These are phyloP conservation scores for Piloderma croceum DNA, from an alignment of 768 basidiomycete genomes.

Conservation along the genomic window DNA sequence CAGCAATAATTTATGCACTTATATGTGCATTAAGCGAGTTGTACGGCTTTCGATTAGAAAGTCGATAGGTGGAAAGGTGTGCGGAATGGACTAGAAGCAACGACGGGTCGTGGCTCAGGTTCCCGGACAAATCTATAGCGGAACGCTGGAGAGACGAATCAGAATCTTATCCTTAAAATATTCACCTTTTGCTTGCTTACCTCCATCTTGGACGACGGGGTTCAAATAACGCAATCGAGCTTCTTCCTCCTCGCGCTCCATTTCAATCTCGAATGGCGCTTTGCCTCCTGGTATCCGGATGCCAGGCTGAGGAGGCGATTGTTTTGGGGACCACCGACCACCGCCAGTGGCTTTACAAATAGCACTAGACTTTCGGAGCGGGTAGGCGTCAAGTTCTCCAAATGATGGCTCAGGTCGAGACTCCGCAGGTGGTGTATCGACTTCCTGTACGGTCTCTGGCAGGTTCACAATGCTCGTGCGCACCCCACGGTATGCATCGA, in stretches of 20 bases:
- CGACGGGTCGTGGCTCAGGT: slow-evolving; percentile 33
- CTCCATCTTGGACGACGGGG: slow-evolving; percentile 61
- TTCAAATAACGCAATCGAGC: slow-evolving; percentile 45
- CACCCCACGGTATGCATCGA: background rate
- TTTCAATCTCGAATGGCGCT: slow-evolving; percentile 60
- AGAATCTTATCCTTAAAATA: slow-evolving; percentile 1
- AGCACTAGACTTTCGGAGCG: slow-evolving; percentile 56
- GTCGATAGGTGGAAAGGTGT: slow-evolving; percentile 55
- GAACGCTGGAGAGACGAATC: slow-evolving; percentile 39
- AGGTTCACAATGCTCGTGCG: background rate
- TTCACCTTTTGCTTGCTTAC: slow-evolving; percentile 17
- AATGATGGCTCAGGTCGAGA: slow-evolving; percentile 52
- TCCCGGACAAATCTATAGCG: slow-evolving; percentile 57
- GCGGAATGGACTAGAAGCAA: slow-evolving; percentile 43
- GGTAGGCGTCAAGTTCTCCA: slow-evolving; percentile 71
- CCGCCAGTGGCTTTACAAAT: slow-evolving; percentile 78
- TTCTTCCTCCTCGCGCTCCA: slow-evolving; percentile 61
- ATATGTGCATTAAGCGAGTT: background rate
- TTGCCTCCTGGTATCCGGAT: slow-evolving; percentile 61
- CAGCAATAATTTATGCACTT: background rate
- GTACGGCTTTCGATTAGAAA: slow-evolving; percentile 6
- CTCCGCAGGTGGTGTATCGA: slow-evolving; percentile 57
- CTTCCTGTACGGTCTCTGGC: slow-evolving; percentile 24
- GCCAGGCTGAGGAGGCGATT: slow-evolving; percentile 30
- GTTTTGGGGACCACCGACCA: slow-evolving; percentile 75